A percentile compares a stretch with the other conserved stretches of the same genome.
phyloP scores from a whole-genome alignment of 768 basidiomycete species.

The Neoboletus brunneissimus region DNA sequence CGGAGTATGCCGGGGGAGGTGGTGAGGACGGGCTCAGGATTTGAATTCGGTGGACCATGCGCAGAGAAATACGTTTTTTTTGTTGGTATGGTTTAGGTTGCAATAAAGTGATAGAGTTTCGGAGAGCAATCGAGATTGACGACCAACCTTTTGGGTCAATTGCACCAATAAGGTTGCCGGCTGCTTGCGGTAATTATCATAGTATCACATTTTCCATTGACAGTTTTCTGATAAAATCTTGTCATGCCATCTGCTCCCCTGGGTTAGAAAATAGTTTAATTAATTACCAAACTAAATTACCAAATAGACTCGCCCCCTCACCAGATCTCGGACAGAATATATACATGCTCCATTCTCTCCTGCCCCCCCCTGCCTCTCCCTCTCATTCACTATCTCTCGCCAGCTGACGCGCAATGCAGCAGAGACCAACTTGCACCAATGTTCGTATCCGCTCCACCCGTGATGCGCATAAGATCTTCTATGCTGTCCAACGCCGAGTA shows the following conservation, averaged over 20 bases:
- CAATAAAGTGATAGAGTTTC: constrained; percentile 55
- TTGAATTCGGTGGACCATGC: background rate
- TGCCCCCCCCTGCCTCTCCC: constrained; percentile 9
- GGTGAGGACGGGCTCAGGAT: background rate
- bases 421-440: constrained; percentile 63
- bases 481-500: constrained; percentile 58
- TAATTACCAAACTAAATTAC: constrained; percentile 36
- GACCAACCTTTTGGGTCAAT: constrained; percentile 40
- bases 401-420: constrained; percentile 46
- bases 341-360: constrained; percentile 25
- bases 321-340: constrained; percentile 35
- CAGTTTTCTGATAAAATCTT: constrained; percentile 30
- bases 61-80: constrained; percentile 2
- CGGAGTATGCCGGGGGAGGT: constrained; percentile 11
- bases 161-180: constrained; percentile 37
- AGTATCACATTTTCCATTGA: constrained; percentile 23
- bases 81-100: constrained; percentile 39
- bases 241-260: constrained; percentile 13
- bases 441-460: constrained; percentile 72
- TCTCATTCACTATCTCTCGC: constrained; percentile 13
- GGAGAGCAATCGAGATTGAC: constrained; percentile 42
- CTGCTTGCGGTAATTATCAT: constrained; percentile 27
- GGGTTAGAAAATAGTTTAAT: constrained; percentile 35
- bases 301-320: constrained; percentile 26
- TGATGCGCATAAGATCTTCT: constrained; percentile 82